A percentile compares a stretch with the other conserved stretches of the same genome.
Evolutionary conservation across 192 early-diverging fungal genomes (phyloP).

Genomic region (Chytriomyces sp.): DNA sequence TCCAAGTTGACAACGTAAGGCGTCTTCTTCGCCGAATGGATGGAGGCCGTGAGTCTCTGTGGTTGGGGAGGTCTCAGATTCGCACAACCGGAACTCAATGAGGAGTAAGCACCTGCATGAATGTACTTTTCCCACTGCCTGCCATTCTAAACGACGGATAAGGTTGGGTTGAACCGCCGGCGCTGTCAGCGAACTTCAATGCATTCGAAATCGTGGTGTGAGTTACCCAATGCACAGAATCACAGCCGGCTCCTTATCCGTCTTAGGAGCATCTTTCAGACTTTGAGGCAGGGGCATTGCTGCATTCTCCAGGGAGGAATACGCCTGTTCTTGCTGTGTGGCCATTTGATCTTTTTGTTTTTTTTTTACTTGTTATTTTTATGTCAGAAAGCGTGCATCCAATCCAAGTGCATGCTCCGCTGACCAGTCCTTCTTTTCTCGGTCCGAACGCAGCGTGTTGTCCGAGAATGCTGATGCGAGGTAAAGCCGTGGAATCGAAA

Average conservation of each 20-base stretch:
- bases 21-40: slow-evolving; percentile 71
- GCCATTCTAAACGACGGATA: slow-evolving; percentile 73
- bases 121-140: slow-evolving; percentile 93
- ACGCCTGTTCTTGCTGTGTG: slow-evolving; percentile 4
- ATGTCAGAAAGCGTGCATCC: too few species aligned
- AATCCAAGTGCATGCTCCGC: too few species aligned
- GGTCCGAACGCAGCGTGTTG: too few species aligned
- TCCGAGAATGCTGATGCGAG: too few species aligned
- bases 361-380: too few species aligned
- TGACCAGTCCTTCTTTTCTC: too few species aligned
- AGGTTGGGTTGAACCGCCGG: not conserved
- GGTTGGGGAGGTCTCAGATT: not conserved
- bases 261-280: not conserved
- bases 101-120: slow-evolving; percentile 79
- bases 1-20: slow-evolving; percentile 95
- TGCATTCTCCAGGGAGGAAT: slow-evolving; percentile 21
- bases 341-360: too few species aligned
- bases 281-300: slow-evolving; percentile 9
- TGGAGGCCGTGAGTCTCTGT: slow-evolving; percentile 84
- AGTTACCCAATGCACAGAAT: slow-evolving; percentile 29
- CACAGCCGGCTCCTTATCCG: slow-evolving; percentile 12
- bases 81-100: not conserved
- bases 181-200: not conserved
- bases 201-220: not conserved
- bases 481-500: too few species aligned